Evolutionary conservation across 75 land plant species (phyloP).

Genomic region (Ceratopteris richardii): DNA sequence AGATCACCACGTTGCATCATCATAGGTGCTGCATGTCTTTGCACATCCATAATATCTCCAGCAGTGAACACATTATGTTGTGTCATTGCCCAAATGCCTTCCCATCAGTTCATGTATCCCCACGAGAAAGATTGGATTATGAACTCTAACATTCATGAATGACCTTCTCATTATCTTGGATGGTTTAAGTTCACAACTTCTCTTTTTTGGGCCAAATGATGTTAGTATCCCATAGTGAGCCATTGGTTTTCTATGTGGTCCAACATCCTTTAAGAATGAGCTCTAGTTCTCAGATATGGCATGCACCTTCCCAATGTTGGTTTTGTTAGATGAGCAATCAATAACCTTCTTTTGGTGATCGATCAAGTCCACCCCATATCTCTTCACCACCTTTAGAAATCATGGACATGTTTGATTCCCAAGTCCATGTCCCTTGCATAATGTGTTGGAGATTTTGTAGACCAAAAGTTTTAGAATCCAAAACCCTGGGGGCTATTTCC

Average conservation of each 20-base stretch:
- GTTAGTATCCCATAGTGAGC: conserved; percentile 76
- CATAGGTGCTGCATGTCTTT: conserved; percentile 66
- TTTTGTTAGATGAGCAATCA: conserved; percentile 44
- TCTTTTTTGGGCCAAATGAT: conserved; percentile 99
- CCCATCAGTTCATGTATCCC: conserved; percentile 86
- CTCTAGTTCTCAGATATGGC: conserved; percentile 5
- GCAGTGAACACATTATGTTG: conserved; percentile 65
- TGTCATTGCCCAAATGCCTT: conserved; percentile 52
- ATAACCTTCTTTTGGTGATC: conserved; percentile 86
- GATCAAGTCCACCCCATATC: conserved; percentile 87
- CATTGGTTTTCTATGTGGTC: conserved; percentile 28
- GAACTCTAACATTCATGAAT: conserved; percentile 12
- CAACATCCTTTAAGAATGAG: conserved; percentile 1
- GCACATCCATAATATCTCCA: conserved; percentile 44
- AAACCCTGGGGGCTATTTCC: conserved; percentile 73
- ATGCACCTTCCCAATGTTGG: conserved; percentile 13
- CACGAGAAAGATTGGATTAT: conserved; percentile 32
- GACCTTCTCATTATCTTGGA: conserved; percentile 49
- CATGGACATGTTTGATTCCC: conserved; percentile 99
- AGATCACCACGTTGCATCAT: conserved; percentile 73
- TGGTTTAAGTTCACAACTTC: conserved; percentile 45
- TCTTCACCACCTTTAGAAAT: conserved; percentile 91
- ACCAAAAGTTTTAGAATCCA: conserved; percentile 69
- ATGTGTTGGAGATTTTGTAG: conserved; percentile 73
- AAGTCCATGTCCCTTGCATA: conserved; percentile 86